Evolutionary conservation across 768 basidiomycete species (phyloP), one percentile per base, ranked within the genome.

Genomic region (Xerocomus spinulosus): DNA sequence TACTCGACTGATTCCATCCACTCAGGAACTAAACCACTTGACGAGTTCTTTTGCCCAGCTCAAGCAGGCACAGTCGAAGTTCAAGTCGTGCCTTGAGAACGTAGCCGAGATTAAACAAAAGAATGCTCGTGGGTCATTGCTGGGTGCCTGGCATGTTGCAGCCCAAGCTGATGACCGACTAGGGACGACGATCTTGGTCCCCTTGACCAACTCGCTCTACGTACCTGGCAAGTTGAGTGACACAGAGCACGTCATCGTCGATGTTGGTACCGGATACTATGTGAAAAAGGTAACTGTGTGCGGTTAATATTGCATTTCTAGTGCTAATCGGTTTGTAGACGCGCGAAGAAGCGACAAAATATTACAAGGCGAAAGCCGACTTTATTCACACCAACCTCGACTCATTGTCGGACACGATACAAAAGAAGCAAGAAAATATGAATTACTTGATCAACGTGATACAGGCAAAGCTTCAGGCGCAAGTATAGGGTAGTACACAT

Each of bases 261-360:
- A 99, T 64, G 77, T 98, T 23, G 96, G 96, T 2, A 98, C 95
- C 0, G 95, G 96, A 0, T 99, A 97, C 68, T 97, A 85, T 56
- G 88, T 98, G 15, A 83, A 90, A 69, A 99, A 98, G 79, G 96
- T 91, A 39, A 42, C 24, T 9, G 7, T 2, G 3, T 36, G 73
- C 46, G 21, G 47, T 43, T 24, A 44, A 18, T 28, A 14, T n/a
- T 7, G 10, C 38, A 4, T 41, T 34, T 10, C 9, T 25, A 15
- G 17, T 23, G 26, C 17, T 54, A 47, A 62, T 48, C 28, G 3
- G 21, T 18, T n/a, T 25, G 10, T 64, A 98, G 94, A 84, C 85
- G 7, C 85, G 86, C 18, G 69, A 76, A 13, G 83, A 95, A 63
- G 93, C 95, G 1, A 68, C 76, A 17, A 83, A 82, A 63, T 83